Conservation (phyloP, 176 grass and related monocot species). For the Miscanthus lutarioriparius region DNA sequence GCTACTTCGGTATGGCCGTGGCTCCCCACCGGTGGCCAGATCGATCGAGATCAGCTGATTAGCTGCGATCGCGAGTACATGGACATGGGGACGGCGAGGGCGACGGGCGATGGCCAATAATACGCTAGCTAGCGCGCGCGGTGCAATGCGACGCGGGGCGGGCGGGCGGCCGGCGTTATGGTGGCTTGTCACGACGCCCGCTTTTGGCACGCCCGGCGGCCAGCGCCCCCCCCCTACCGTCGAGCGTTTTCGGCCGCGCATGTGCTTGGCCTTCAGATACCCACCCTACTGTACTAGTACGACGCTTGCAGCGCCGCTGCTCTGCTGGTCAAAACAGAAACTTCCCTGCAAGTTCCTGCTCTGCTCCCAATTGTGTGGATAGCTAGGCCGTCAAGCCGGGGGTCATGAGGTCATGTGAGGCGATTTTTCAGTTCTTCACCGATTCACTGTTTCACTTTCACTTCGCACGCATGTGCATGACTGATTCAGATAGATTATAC, state of each 20-base stretch:
- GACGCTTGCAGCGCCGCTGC: neutral
- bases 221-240: neutral
- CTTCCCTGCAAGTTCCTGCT: neutral
- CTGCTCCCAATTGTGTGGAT: neutral
- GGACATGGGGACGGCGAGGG: neutral
- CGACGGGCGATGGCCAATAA: neutral
- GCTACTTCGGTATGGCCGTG: neutral
- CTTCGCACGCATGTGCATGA: neutral
- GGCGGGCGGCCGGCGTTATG: neutral
- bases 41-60: neutral
- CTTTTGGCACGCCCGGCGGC: constrained; percentile 16
- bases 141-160: neutral
- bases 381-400: too few relatives aligned
- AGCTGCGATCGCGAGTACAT: neutral
- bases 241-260: constrained; percentile 15
- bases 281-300: neutral
- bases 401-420: neutral
- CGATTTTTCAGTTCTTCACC: neutral
- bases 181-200: constrained; percentile 41
- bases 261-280: neutral
- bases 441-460: neutral
- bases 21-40: neutral
- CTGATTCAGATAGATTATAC: neutral
- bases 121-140: neutral
- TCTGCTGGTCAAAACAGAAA: neutral